Evolutionary conservation across 805 yeast genomes (phyloP).

Genomic region (Ascoidea asiatica): DNA sequence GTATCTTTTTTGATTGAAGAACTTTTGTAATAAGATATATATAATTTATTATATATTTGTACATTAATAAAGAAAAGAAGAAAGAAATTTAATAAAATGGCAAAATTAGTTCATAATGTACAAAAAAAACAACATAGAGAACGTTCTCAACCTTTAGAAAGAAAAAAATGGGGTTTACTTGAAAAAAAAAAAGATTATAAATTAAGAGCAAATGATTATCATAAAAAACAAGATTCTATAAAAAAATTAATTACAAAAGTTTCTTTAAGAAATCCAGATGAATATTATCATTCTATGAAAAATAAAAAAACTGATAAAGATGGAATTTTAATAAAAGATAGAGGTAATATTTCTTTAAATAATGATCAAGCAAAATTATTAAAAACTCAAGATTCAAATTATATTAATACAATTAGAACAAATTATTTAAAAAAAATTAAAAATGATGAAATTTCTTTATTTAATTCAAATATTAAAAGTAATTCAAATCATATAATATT

Average conservation of each 20-base stretch:
- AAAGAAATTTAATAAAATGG: conserved; percentile 28
- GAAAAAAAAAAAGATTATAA: conserved; percentile 87
- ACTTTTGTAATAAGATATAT: too few relatives aligned
- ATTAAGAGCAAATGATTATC: conserved; percentile 56
- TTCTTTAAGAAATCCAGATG: conserved; percentile 75
- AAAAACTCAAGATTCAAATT: conserved; percentile 85
- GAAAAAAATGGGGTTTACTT: conserved; percentile 68
- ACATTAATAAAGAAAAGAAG: too few relatives aligned
- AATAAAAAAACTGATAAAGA: conserved; percentile 48
- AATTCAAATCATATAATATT: conserved; percentile 68
- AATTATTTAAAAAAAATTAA: conserved; percentile 55
- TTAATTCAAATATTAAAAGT: conserved; percentile 23
- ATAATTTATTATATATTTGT: too few relatives aligned
- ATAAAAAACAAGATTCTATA: conserved; percentile 42
- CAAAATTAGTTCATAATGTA: conserved; percentile 72
- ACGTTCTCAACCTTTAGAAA: conserved; percentile 70
- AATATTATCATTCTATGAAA: conserved; percentile 91
- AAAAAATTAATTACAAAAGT: conserved; percentile 67
- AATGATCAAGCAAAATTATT: conserved; percentile 70
- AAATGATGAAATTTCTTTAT: conserved; percentile 19
- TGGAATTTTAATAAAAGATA: conserved; percentile 56
- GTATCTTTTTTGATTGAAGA: too few relatives aligned
- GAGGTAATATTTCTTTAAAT: conserved; percentile 40
- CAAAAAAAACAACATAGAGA: conserved; percentile 96
- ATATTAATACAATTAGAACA: conserved; percentile 63